phyloP scores from a whole-genome alignment of 768 basidiomycete genomes.

The Tubosaeta sp. region DNA sequence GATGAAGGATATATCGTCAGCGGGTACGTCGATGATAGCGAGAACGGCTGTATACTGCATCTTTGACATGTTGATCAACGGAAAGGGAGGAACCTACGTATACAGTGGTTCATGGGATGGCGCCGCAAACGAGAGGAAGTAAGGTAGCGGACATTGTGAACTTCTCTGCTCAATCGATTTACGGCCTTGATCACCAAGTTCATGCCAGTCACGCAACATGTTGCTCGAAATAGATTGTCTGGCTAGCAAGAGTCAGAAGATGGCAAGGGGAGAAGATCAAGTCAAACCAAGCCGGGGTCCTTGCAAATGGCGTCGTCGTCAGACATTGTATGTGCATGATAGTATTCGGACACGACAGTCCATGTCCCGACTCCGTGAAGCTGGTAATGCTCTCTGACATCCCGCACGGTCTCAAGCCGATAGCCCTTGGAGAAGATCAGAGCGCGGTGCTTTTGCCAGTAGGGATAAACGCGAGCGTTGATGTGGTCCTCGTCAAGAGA shows the following conservation, averaged over 20 bases:
- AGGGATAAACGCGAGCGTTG: constrained; percentile 56
- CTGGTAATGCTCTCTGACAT: constrained; percentile 59
- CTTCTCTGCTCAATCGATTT: constrained; percentile 58
- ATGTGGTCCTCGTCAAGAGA: constrained; percentile 50
- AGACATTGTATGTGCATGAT: constrained; percentile 28
- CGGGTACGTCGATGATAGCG: constrained; percentile 52
- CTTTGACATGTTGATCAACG: constrained; percentile 3
- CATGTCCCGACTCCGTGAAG: constrained; percentile 20
- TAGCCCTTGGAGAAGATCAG: constrained; percentile 50
- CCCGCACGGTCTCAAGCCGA: constrained; percentile 63
- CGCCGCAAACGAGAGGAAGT: constrained; percentile 47
- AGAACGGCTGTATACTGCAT: constrained; percentile 48
- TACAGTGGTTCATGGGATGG: constrained; percentile 71
- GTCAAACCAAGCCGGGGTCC: constrained; percentile 64
- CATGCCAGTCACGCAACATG: constrained; percentile 43
- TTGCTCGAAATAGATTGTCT: constrained; percentile 70
- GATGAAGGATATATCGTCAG: constrained; percentile 57
- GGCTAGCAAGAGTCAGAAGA: constrained; percentile 40
- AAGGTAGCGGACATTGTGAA: constrained; percentile 52
- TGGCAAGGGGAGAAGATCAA: neutral
- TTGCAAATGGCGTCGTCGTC: constrained; percentile 63
- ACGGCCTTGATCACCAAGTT: constrained; percentile 69
- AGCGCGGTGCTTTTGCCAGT: constrained; percentile 55
- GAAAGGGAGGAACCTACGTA: constrained; percentile 48
- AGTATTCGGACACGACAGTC: constrained; percentile 29